Percentiles rank a stretch among this genome's conserved stretches.
Conservation (phyloP, 495 filamentous ascomycete genomes). For the Opeltia flavorubescens region DNA sequence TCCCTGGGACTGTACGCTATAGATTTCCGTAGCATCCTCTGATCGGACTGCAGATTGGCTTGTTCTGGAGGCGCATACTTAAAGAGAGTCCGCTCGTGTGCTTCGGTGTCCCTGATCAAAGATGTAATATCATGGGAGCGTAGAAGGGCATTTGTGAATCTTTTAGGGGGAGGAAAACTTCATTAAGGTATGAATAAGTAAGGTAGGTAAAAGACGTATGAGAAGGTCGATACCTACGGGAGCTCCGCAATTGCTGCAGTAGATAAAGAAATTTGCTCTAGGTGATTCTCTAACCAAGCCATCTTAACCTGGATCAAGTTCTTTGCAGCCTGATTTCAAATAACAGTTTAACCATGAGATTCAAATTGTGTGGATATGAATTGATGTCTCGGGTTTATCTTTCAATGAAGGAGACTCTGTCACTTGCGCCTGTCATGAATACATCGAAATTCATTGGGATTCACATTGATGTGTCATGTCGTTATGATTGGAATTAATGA, state of each 20-base stretch:
- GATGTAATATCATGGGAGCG: slow-evolving; percentile 81
- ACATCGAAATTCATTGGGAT: too few species aligned
- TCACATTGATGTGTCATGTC: too few species aligned
- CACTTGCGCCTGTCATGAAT: too few species aligned
- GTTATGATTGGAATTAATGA: too few species aligned
- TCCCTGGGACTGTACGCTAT: slow-evolving; percentile 30
- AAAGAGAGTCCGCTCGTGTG: slow-evolving; percentile 90
- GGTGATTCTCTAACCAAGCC: slow-evolving; percentile 66
- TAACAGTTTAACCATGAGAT: too few species aligned
- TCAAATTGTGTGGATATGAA: too few species aligned
- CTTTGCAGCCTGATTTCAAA: not conserved
- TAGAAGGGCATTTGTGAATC: slow-evolving; percentile 89
- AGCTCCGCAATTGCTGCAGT: slow-evolving; percentile 72
- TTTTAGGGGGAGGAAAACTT: slow-evolving; percentile 81
- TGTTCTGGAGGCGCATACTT: slow-evolving; percentile 56
- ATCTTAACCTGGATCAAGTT: slow-evolving; percentile 27
- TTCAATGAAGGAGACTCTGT: too few species aligned
- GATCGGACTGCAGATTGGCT: slow-evolving; percentile 16
- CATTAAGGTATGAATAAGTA: slow-evolving; percentile 1
- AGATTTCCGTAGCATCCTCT: slow-evolving; percentile 30
- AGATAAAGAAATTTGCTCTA: slow-evolving; percentile 82
- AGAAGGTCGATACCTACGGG: slow-evolving; percentile 39
- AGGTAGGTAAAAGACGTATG: slow-evolving; percentile 1
- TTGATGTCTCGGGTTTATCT: too few species aligned
- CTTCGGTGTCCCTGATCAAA: slow-evolving; percentile 87